These are phyloP conservation scores for Ramularia endophylla DNA, from an alignment of 2,329 filamentous ascomycete genomes.

Conservation along the genomic window DNA sequence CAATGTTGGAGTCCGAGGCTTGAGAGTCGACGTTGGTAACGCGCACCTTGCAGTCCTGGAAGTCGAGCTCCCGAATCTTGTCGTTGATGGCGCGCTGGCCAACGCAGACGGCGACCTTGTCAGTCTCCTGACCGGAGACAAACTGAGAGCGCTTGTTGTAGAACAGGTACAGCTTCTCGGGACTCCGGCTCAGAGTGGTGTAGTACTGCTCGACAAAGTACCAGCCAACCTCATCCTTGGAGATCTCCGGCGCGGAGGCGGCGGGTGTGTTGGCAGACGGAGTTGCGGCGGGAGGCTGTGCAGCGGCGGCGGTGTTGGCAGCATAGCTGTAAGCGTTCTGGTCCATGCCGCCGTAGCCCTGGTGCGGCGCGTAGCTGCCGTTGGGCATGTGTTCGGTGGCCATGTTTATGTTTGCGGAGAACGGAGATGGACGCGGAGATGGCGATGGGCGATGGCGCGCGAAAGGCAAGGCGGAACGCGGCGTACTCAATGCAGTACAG, in stretches of 20 bases:
- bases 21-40: conserved; percentile 98
- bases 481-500: too few relatives aligned
- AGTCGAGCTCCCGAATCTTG: conserved; percentile 85
- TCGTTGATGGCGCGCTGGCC: conserved; percentile 89
- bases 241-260: conserved; percentile 38
- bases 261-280: conserved; percentile 18
- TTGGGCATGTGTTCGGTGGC: conserved; percentile 42
- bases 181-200: conserved; percentile 88
- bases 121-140: conserved; percentile 85
- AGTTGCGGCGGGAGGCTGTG: conserved; percentile 17
- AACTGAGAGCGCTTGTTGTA: conserved; percentile 96
- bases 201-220: conserved; percentile 99
- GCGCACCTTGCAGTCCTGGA: conserved; percentile 97
- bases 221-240: conserved; percentile 96
- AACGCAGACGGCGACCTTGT: conserved; percentile 77
- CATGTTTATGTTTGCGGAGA: conserved; percentile 32
- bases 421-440: background rate
- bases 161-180: conserved; percentile 93
- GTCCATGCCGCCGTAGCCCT: conserved; percentile 34
- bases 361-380: conserved; percentile 42
- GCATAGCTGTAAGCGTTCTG: conserved; percentile 28
- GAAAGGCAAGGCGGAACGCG: too few relatives aligned
- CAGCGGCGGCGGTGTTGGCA: conserved; percentile 22
- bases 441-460: background rate
- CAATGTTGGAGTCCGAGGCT: conserved; percentile 84